phyloP scores from a whole-genome alignment of 2,329 filamentous ascomycete species.

The Akanthomyces uredinophilus region DNA sequence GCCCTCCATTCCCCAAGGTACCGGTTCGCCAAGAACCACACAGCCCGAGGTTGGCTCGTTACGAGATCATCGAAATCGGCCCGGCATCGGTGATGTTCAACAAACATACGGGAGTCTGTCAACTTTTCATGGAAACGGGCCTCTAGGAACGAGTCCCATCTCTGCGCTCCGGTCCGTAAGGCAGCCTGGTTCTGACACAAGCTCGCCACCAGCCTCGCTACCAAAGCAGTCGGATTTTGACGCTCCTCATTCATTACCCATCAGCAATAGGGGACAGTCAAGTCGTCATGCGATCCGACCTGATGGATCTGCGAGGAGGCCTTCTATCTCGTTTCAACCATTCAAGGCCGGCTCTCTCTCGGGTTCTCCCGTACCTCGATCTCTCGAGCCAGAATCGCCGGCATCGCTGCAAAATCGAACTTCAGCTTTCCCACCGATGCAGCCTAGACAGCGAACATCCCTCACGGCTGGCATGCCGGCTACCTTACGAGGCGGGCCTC shows the following conservation, averaged over 20 bases:
- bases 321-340: constrained; percentile 86
- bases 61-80: constrained; percentile 53
- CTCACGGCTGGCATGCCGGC: constrained; percentile 71
- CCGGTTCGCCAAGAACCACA: constrained; percentile 31
- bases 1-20: constrained; percentile 63
- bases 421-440: constrained; percentile 43
- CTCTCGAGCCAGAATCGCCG: constrained; percentile 46
- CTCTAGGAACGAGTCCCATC: constrained; percentile 77
- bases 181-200: constrained; percentile 55
- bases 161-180: constrained; percentile 71
- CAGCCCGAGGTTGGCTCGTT: constrained; percentile 66
- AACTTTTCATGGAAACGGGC: constrained; percentile 78
- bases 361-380: constrained; percentile 64
- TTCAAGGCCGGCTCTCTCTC: constrained; percentile 97
- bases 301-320: constrained; percentile 57
- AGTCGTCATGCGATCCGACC: constrained; percentile 35
- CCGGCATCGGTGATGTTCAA: constrained; percentile 54
- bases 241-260: constrained; percentile 50
- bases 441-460: constrained; percentile 64
- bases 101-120: constrained; percentile 87
- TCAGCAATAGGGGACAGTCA: constrained; percentile 30
- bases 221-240: constrained; percentile 41
- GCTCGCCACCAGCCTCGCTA: constrained; percentile 51
- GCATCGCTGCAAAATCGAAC: constrained; percentile 49
- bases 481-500: constrained; percentile 61